Percentiles rank a stretch among this genome's conserved stretches.
These are phyloP conservation scores for Citrus maxima DNA, from an alignment of 345 rosid species.

Conservation along the genomic window DNA sequence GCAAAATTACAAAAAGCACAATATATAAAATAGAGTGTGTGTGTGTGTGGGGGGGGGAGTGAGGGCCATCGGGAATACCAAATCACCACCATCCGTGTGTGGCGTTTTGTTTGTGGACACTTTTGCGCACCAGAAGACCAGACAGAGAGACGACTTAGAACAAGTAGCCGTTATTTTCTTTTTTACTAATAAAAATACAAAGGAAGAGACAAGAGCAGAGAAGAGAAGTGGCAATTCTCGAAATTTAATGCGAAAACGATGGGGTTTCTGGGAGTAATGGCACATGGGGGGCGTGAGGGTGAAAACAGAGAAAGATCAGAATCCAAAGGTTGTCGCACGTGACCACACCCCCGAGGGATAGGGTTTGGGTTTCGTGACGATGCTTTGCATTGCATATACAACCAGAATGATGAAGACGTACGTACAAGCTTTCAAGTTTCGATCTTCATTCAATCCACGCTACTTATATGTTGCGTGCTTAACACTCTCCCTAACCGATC, in stretches of 20 bases:
- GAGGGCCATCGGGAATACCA: conserved; percentile 10
- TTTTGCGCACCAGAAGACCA: no score
- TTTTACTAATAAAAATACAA: neutral
- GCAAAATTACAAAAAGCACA: neutral
- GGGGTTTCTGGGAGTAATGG: neutral
- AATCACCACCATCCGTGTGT: conserved; percentile 15
- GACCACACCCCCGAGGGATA: conserved; percentile 22
- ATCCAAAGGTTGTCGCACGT: conserved; percentile 53
- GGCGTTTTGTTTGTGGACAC: neutral
- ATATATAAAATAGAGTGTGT: neutral
- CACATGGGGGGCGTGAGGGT: conserved; percentile 24
- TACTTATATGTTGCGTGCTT: neutral
- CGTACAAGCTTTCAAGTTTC: neutral
- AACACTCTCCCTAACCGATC: neutral
- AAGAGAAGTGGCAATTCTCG: conserved; percentile 19
- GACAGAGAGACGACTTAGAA: no score
- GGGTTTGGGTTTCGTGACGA: no score
- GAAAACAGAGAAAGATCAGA: conserved; percentile 17
- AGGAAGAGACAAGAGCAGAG: neutral
- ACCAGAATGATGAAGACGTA: no score
- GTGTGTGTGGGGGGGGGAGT: no score
- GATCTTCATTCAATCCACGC: neutral
- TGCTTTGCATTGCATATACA: no score
- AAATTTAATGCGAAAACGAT: conserved; percentile 4
- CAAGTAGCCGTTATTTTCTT: neutral